phyloP scores from a whole-genome alignment of 768 basidiomycete species.

The Leccinellum albellum region DNA sequence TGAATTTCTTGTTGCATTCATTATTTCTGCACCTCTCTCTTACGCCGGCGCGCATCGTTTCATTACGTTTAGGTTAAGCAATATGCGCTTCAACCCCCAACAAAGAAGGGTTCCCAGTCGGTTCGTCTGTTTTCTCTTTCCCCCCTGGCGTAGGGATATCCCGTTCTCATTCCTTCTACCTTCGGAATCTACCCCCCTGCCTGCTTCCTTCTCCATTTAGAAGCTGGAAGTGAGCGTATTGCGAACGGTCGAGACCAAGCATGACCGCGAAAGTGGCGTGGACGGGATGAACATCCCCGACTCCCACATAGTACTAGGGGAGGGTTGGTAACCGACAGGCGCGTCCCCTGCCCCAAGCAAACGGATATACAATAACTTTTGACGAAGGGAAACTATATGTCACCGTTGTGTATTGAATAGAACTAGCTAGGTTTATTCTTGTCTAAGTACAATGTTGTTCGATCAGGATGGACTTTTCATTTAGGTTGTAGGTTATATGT shows the following conservation, averaged over 20 bases:
- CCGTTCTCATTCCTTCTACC: not conserved
- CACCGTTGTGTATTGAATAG: too few species aligned
- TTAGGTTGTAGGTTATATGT: too few species aligned
- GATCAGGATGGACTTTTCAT: too few species aligned
- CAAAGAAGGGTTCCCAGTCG: not conserved
- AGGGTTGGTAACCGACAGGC: too few species aligned
- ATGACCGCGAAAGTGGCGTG: slow-evolving; percentile 1
- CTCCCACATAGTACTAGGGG: too few species aligned
- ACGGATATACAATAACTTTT: too few species aligned
- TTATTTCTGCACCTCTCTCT: not conserved
- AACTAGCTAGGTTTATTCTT: too few species aligned
- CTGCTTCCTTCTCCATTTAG: not conserved
- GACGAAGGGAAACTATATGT: too few species aligned
- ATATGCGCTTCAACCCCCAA: not conserved
- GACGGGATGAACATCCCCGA: not conserved
- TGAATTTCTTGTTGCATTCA: not conserved
- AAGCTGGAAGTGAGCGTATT: slow-evolving; percentile 21
- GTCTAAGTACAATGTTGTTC: too few species aligned
- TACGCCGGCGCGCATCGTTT: not conserved
- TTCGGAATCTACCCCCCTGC: not conserved
- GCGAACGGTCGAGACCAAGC: slow-evolving; percentile 15
- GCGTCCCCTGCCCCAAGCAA: too few species aligned
- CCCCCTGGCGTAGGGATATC: not conserved
- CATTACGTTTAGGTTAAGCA: not conserved
- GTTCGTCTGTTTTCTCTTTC: slow-evolving; percentile 6